Evolutionary conservation across 2,329 filamentous ascomycete genomes (phyloP).

Genomic region (Fusarium bulbicola): DNA sequence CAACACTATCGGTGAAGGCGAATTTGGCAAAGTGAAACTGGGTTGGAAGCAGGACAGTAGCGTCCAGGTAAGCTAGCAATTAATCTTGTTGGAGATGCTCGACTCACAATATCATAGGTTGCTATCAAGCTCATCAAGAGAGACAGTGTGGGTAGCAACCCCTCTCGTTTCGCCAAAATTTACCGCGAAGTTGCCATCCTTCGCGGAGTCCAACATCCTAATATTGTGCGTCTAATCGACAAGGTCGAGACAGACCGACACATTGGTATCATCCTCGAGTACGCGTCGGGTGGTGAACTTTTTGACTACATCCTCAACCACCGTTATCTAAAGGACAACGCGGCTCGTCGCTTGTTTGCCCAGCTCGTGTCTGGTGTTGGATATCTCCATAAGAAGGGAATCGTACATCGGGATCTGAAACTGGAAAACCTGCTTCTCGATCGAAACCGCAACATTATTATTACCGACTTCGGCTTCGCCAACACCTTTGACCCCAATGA

Average conservation of each 20-base stretch:
- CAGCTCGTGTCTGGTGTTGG: constrained; percentile 96
- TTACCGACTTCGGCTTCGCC: constrained; percentile 98
- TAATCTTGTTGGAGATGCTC: background rate
- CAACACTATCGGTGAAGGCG: constrained; percentile 95
- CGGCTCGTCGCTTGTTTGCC: constrained; percentile 89
- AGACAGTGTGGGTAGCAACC: constrained; percentile 88
- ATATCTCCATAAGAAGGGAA: constrained; percentile 98
- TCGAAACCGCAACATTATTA: constrained; percentile 98
- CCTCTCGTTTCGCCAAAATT: constrained; percentile 91
- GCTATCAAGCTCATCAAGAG: constrained; percentile 98
- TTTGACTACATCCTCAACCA: constrained; percentile 99
- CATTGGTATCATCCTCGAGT: constrained; percentile 98
- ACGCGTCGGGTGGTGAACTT: constrained; percentile 95
- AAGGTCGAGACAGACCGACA: constrained; percentile 98
- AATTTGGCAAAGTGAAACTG: constrained; percentile 98
- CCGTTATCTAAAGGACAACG: constrained; percentile 92
- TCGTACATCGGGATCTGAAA: constrained; percentile 96
- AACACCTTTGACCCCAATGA: constrained; percentile 95
- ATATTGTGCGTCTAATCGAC: constrained; percentile 96
- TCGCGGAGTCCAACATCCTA: constrained; percentile 87
- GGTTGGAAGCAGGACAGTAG: constrained; percentile 97
- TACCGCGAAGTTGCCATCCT: constrained; percentile 96
- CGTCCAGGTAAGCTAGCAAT: constrained; percentile 67
- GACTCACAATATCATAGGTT: constrained; percentile 63
- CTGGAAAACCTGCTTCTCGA: constrained; percentile 95